phyloP scores from a whole-genome alignment of 805 yeast genomes.

The Yarrowia bubula region DNA sequence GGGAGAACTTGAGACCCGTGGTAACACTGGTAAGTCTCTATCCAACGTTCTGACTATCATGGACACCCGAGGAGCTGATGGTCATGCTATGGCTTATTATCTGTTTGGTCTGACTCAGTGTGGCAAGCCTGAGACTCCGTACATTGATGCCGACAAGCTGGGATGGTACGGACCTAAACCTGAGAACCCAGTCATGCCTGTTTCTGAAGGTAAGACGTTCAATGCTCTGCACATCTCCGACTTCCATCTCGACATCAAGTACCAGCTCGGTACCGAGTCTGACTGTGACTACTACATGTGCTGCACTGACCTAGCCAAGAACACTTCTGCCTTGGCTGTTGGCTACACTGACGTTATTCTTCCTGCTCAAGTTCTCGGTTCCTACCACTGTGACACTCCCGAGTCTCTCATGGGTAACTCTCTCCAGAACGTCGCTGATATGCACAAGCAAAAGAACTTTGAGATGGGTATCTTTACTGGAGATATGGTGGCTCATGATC shows the following conservation, averaged over 20 bases:
- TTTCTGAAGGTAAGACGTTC: conserved; percentile 42
- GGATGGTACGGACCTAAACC: conserved; percentile 48
- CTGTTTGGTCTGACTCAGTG: conserved; percentile 49
- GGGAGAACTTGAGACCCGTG: not conserved
- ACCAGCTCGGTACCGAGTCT: conserved; percentile 47
- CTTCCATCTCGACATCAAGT: conserved; percentile 57
- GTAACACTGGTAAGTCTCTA: conserved; percentile 38
- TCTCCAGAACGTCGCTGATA: conserved; percentile 45
- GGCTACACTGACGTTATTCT: conserved; percentile 35
- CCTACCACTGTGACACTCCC: conserved; percentile 67
- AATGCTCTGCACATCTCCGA: conserved; percentile 66
- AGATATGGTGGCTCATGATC: conserved; percentile 66
- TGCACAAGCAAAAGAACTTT: conserved; percentile 43
- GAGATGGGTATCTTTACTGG: conserved; percentile 70
- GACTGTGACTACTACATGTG: conserved; percentile 53
- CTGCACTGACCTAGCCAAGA: conserved; percentile 44
- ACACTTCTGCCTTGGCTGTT: not conserved
- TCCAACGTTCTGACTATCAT: conserved; percentile 50
- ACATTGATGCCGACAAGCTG: conserved; percentile 42
- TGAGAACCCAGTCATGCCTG: conserved; percentile 32
- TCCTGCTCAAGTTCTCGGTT: conserved; percentile 63
- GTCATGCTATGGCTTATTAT: conserved; percentile 57
- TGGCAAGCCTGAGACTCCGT: conserved; percentile 46
- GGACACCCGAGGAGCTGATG: conserved; percentile 54
- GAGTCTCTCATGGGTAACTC: conserved; percentile 60